Evolutionary conservation across 352 stramenopile species (phyloP), one percentile per base, ranked within the genome.

Genomic region (Pythium aquatile): DNA sequence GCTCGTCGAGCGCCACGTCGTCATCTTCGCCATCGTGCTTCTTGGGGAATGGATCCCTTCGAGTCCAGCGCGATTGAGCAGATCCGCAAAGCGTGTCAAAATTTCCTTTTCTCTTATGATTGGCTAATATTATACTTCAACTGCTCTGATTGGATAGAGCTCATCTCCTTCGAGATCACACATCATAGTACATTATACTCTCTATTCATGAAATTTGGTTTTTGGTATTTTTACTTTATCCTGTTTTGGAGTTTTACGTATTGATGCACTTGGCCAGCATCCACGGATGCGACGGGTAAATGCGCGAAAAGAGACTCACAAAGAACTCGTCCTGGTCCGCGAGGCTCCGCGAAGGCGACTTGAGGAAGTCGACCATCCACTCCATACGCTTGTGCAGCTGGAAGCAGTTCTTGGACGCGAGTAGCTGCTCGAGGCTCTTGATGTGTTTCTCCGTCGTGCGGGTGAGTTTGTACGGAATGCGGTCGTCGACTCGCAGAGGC

Each of bases 261-360:
- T 44, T 56, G 49, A 75, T 70, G 59, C 83, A 91, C 66, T 94
- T 94, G 10, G 78, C 82, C 17, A 96, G 68, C 37, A 96, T 62
- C 85, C 85, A 96, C 44, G 75, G 73, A 40, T 94, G 82, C 30
- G 79, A 78, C 24, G 87, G 85, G 68, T 92, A 96, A 65, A 93
- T 88, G 42, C 85, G 85, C 17, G 82, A 88, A 51, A 96, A 93
- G 33, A 96, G 69, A 33, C 82, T 90, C 48, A 91, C 80, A 51
- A 93, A 92, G 61, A 93, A 93, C 69, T 93, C 85, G 58, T 93
- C 85, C 57, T 93, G 84, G 72, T 96, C 87, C 6, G 79, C 83
- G 16, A 96, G 80, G 57, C 83, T 93, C 51, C 83, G 82, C 44
- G 73, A 75, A 3, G 85, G 69, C 64, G 83, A 79, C 61, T 74